Evolutionary conservation across 495 filamentous ascomycete species (phyloP).

Genomic region (Aspergillus taichungensis): DNA sequence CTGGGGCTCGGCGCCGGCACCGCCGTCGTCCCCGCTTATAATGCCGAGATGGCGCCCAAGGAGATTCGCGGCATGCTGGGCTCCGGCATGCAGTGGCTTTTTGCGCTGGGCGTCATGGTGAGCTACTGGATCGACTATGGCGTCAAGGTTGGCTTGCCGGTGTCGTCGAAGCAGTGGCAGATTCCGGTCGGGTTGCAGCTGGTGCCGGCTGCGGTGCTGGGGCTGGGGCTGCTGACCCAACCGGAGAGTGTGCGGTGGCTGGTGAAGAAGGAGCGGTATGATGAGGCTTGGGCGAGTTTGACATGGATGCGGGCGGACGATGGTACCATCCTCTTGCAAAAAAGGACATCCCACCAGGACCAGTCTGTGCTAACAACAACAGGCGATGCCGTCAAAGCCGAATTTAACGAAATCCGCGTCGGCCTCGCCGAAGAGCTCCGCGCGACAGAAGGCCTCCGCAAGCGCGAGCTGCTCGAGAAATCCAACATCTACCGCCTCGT

Average conservation of each 20-base stretch:
- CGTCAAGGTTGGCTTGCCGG: conserved; percentile 25
- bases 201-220: conserved; percentile 33
- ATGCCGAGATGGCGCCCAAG: conserved; percentile 45
- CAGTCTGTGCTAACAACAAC: no score
- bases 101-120: conserved; percentile 38
- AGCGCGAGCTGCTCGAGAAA: conserved; percentile 33
- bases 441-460: conserved; percentile 29
- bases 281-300: conserved; percentile 36
- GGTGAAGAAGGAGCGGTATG: conserved; percentile 31
- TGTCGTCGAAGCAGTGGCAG: conserved; percentile 39
- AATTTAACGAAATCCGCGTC: conserved; percentile 35
- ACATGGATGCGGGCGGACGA: conserved; percentile 39
- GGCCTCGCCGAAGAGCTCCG: conserved; percentile 39
- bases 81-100: conserved; percentile 41
- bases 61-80: conserved; percentile 44
- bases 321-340: conserved; percentile 11
- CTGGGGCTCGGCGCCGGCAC: conserved; percentile 48
- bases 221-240: conserved; percentile 36
- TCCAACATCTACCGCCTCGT: conserved; percentile 36
- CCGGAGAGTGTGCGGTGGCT: conserved; percentile 44
- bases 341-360: no score
- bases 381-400: conserved; percentile 27
- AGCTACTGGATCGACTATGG: conserved; percentile 44
- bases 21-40: conserved; percentile 45
- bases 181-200: conserved; percentile 44